Percentiles rank a stretch among this genome's conserved stretches.
These are phyloP conservation scores for Melaleuca alternifolia DNA, from an alignment of 345 rosid species.

Conservation along the genomic window DNA sequence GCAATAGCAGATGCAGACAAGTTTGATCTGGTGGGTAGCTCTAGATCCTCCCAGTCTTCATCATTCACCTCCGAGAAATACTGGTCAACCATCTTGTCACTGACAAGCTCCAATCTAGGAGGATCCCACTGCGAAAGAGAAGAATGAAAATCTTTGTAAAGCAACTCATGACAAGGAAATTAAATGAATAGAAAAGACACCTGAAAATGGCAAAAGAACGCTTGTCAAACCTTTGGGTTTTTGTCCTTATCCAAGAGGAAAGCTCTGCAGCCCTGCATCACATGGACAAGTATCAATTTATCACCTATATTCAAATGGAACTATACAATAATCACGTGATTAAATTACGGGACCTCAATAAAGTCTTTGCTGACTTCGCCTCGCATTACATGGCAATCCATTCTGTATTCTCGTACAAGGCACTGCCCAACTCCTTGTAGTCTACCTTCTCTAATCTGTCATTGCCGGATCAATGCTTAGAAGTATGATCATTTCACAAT, in stretches of 20 bases:
- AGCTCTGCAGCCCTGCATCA: constrained; percentile 82
- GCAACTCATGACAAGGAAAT: background rate
- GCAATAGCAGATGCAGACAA: constrained; percentile 45
- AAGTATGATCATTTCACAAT: background rate
- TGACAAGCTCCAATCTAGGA: constrained; percentile 42
- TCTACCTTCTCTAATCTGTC: constrained; percentile 86
- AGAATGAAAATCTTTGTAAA: background rate
- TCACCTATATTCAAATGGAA: background rate
- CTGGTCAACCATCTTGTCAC: constrained; percentile 42
- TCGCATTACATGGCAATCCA: constrained; percentile 69
- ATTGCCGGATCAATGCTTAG: background rate
- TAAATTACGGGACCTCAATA: constrained; percentile 44
- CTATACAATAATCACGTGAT: background rate
- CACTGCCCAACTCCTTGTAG: constrained; percentile 73
- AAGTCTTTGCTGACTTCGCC: constrained; percentile 87
- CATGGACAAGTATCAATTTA: background rate
- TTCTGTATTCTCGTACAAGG: constrained; percentile 70
- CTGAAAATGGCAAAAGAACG: background rate
- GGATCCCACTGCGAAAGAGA: constrained; percentile 64
- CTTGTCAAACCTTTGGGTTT: constrained; percentile 56
- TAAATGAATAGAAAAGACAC: background rate
- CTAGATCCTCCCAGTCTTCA: constrained; percentile 58
- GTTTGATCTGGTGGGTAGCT: constrained; percentile 44
- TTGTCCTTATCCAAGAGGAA: constrained; percentile 72
- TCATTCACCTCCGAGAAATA: constrained; percentile 52